A percentile compares a stretch with the other conserved stretches of the same genome.
Conservation (phyloP, 768 basidiomycete species). For the Termitomyces sp. region DNA sequence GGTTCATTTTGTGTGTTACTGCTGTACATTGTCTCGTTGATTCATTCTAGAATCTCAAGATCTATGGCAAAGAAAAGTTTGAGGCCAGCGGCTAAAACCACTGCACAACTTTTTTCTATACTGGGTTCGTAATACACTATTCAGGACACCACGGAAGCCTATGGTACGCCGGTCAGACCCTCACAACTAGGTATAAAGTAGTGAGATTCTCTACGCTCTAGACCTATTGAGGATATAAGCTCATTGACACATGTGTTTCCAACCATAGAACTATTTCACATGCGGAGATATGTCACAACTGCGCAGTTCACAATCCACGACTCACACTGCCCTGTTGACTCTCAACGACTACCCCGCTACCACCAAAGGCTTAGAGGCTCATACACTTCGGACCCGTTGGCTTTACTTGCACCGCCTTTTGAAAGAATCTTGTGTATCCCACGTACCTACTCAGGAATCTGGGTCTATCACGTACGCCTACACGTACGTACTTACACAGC, state of each 20-base stretch:
- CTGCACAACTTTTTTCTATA: slow-evolving; percentile 6
- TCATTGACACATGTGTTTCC: slow-evolving; percentile 6
- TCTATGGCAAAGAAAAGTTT: slow-evolving; percentile 4
- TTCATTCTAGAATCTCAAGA: slow-evolving; percentile 6
- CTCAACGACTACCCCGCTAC: neutral
- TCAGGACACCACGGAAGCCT: slow-evolving; percentile 12
- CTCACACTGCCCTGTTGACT: slow-evolving; percentile 7
- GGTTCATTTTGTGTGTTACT: neutral
- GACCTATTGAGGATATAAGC: neutral
- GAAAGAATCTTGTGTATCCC: neutral
- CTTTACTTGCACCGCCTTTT: slow-evolving; percentile 15
- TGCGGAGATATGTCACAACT: slow-evolving; percentile 9
- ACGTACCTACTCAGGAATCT: neutral
- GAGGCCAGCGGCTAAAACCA: slow-evolving; percentile 12
- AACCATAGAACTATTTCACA: slow-evolving; percentile 10
- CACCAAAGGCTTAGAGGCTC: neutral
- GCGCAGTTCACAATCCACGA: slow-evolving; percentile 9
- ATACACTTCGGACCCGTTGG: slow-evolving; percentile 6
- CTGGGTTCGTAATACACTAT: slow-evolving; percentile 7
- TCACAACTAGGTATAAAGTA: neutral
- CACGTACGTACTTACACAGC: neutral
- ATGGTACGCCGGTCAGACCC: neutral
- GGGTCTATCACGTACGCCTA: slow-evolving; percentile 2
- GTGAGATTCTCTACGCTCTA: slow-evolving; percentile 7
- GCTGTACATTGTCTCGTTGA: slow-evolving; percentile 1